Percentiles rank a stretch among this genome's conserved stretches.
phyloP scores from a whole-genome alignment of 2,329 filamentous ascomycete species.

The Epicoccum sorghinum region DNA sequence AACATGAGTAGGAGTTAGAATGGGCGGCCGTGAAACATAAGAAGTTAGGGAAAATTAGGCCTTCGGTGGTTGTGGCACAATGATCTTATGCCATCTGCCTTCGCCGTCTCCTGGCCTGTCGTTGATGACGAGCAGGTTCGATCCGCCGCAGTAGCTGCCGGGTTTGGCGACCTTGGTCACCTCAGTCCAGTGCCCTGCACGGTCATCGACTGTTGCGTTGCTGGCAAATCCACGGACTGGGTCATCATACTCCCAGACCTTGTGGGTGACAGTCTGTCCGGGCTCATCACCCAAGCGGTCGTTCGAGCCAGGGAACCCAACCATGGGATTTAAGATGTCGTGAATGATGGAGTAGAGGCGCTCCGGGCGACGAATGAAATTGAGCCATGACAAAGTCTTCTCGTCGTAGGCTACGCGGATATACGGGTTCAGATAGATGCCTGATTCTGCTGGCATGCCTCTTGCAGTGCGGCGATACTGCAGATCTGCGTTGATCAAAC shows the following conservation, averaged over 20 bases:
- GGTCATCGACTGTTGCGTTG: conserved; percentile 33
- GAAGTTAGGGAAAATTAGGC: conserved; percentile 15
- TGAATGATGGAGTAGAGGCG: conserved; percentile 67
- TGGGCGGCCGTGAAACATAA: conserved; percentile 15
- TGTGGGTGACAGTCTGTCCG: conserved; percentile 61
- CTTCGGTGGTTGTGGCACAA: conserved; percentile 28
- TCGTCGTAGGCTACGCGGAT: conserved; percentile 72
- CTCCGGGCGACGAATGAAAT: conserved; percentile 68
- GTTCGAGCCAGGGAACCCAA: conserved; percentile 65
- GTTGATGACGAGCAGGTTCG: conserved; percentile 59
- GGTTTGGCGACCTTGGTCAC: conserved; percentile 55
- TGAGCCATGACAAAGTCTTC: conserved; percentile 63
- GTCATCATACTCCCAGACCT: conserved; percentile 57
- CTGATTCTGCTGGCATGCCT: conserved; percentile 54
- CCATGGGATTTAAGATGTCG: conserved; percentile 61
- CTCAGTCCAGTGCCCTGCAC: conserved; percentile 40
- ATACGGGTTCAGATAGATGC: conserved; percentile 77
- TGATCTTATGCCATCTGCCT: conserved; percentile 43
- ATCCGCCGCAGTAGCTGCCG: conserved; percentile 63
- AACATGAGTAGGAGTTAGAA: conserved; percentile 3
- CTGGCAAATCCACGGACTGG: conserved; percentile 28
- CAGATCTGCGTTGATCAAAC: conserved; percentile 56
- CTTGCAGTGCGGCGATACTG: conserved; percentile 45
- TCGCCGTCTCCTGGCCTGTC: conserved; percentile 40
- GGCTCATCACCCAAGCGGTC: conserved; percentile 64